Evolutionary conservation across 768 basidiomycete species (phyloP), one percentile per base, ranked within the genome.

Genomic region (Suillus lakei): DNA sequence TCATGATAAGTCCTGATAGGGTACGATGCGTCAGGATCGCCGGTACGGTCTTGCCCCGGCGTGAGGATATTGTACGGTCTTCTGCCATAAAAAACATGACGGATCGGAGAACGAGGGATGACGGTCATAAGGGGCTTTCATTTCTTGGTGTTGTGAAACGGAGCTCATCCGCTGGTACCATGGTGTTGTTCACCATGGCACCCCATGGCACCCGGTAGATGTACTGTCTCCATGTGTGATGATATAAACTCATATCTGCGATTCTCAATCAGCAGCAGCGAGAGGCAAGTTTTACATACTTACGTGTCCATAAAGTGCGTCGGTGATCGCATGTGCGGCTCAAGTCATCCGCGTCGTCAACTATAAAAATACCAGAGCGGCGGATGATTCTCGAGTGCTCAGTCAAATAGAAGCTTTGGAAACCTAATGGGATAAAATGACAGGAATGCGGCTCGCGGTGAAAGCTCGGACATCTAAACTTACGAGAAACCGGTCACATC

Each of bases 1-100:
- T 59, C 38, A 41, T 41, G 39, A 59, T 41, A 41, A n/a, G 32
- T 34, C 39, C 16, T 28, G 58, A 59, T 59, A 41, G 58, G 39
- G 26, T 28, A 28, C 28, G 38, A 59, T 59, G 26, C 23, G 26
- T 26, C 26, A 41, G 34, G n/a, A 41, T 59, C 10, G 16, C 23
- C 28, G 38, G 23, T 21, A 38, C 23, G 9, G 34, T 36, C 58
- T 28, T 41, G 18, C 10, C 7, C 50, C 28, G 26, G 58, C 39
- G 26, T 13, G 58, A 39, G 39, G 58, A 41, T 59, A 21, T 59
- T 58, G 56, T 18, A 28, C 9, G 23, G 26, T 18, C 36, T 28
- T 18, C 12, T 28, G 28, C 12, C 12, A 54, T 54, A 18, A 32
- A 36, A 34, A 36, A 56, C 21, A 23, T 39, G 58, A 41, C 9